These are phyloP conservation scores for Globisporangium rhizosaccharum DNA, from an alignment of 352 stramenopile genomes.

Conservation along the genomic window DNA sequence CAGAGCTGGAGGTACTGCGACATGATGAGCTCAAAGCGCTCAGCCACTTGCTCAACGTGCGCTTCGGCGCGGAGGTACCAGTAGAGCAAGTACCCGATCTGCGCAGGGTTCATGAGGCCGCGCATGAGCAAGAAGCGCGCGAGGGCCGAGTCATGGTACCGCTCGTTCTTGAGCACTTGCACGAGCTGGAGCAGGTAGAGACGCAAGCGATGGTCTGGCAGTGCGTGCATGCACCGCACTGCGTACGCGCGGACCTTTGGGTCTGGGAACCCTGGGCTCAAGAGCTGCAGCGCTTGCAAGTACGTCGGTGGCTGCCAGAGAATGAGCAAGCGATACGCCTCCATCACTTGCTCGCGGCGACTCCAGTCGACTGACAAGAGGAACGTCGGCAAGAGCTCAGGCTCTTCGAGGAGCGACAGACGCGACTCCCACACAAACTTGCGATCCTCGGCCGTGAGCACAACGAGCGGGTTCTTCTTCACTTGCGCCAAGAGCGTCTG, in stretches of 20 bases:
- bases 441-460: constrained; percentile 51
- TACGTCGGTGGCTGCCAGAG: constrained; percentile 78
- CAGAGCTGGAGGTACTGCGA: constrained; percentile 86
- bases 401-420: constrained; percentile 47
- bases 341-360: constrained; percentile 65
- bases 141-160: constrained; percentile 77
- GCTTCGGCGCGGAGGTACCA: constrained; percentile 78
- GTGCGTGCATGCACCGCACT: constrained; percentile 83
- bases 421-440: constrained; percentile 74
- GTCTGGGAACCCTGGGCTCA: constrained; percentile 83
- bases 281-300: constrained; percentile 81
- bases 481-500: constrained; percentile 47
- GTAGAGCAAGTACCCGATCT: constrained; percentile 83
- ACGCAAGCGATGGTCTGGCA: constrained; percentile 84
- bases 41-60: constrained; percentile 49
- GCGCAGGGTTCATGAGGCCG: constrained; percentile 57
- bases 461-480: constrained; percentile 54
- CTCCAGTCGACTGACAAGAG: constrained; percentile 84
- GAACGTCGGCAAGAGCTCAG: constrained; percentile 79
- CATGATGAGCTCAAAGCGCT: constrained; percentile 65
- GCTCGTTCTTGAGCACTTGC: constrained; percentile 81
- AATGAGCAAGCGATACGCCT: constrained; percentile 75
- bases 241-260: constrained; percentile 91
- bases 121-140: constrained; percentile 76
- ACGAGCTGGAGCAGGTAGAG: constrained; percentile 85